A percentile compares a stretch with the other conserved stretches of the same genome.
Evolutionary conservation across 805 yeast genomes (phyloP).

Genomic region (Wickerhamomyces alni): DNA sequence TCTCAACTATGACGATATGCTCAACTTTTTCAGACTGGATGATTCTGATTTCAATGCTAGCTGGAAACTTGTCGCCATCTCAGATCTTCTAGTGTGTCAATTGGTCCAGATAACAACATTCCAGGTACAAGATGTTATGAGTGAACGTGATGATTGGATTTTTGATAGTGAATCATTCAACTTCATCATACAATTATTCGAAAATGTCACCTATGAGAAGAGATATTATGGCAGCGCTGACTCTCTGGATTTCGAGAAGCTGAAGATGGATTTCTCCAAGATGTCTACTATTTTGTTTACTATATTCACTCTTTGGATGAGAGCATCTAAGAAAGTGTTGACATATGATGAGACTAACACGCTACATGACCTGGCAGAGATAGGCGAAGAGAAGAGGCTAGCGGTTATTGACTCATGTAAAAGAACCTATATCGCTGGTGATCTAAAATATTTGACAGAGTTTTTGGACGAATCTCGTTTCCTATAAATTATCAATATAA

Average conservation of each 20-base stretch:
- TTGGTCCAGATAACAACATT: conserved; percentile 16
- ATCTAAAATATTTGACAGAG: conserved; percentile 2
- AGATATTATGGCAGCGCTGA: conserved; percentile 5
- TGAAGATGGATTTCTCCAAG: conserved; percentile 10
- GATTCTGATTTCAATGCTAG: conserved; percentile 6
- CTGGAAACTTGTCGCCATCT: conserved; percentile 2
- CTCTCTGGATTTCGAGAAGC: conserved; percentile 1
- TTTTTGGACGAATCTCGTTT: neutral
- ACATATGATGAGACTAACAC: neutral
- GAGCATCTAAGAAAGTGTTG: conserved; percentile 2
- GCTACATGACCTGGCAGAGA: conserved; percentile 5
- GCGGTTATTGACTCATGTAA: conserved; percentile 1
- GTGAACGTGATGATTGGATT: conserved; percentile 5
- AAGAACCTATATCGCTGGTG: neutral
- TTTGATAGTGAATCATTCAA: neutral
- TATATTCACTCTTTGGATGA: conserved; percentile 13
- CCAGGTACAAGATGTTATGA: conserved; percentile 1
- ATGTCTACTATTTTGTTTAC: conserved; percentile 7
- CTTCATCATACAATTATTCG: conserved; percentile 7
- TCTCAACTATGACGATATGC: conserved; percentile 11
- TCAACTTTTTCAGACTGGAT: conserved; percentile 10
- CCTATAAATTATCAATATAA: neutral
- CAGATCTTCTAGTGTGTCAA: conserved; percentile 2
- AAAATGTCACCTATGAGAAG: conserved; percentile 8
- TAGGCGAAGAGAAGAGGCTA: conserved; percentile 11